phyloP scores from a whole-genome alignment of 108 stramenopile species.

The Schizochytrium sp. region DNA sequence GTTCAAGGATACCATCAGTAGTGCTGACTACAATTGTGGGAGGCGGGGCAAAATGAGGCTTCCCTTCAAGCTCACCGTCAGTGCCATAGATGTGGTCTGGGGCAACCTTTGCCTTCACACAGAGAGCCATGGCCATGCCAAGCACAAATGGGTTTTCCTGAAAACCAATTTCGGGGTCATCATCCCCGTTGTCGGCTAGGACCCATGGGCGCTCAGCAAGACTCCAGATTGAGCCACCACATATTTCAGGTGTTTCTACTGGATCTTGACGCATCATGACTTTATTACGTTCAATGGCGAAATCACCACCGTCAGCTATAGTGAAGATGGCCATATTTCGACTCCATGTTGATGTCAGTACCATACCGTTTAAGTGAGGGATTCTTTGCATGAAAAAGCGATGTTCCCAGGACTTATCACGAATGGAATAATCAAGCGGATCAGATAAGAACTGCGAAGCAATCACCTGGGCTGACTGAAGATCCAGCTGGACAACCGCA shows the following conservation, averaged over 20 bases:
- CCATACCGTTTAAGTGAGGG: constrained; percentile 30
- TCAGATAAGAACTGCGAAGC: neutral
- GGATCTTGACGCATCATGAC: neutral
- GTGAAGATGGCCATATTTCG: constrained; percentile 44
- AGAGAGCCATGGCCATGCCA: neutral
- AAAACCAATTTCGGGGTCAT: constrained; percentile 7
- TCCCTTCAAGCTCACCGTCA: constrained; percentile 27
- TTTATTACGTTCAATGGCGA: neutral
- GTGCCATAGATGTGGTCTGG: constrained; percentile 35
- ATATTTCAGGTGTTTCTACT: neutral
- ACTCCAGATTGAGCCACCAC: constrained; percentile 14
- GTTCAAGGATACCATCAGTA: constrained; percentile 7
- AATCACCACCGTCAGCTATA: neutral
- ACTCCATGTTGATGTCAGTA: constrained; percentile 38
- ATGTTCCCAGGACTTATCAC: constrained; percentile 43
- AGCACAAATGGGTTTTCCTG: constrained; percentile 34
- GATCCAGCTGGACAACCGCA: neutral
- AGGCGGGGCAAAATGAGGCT: constrained; percentile 21
- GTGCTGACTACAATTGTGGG: neutral
- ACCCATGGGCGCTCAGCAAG: constrained; percentile 37
- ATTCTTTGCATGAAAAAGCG: constrained; percentile 6
- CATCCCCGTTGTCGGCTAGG: constrained; percentile 23
- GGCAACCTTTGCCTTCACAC: neutral
- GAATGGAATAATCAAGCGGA: constrained; percentile 19
- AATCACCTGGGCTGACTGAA: neutral